Evolutionary conservation across 129 eudicot species (phyloP), one percentile per base, ranked within the genome.

Genomic region (Centella asiatica): DNA sequence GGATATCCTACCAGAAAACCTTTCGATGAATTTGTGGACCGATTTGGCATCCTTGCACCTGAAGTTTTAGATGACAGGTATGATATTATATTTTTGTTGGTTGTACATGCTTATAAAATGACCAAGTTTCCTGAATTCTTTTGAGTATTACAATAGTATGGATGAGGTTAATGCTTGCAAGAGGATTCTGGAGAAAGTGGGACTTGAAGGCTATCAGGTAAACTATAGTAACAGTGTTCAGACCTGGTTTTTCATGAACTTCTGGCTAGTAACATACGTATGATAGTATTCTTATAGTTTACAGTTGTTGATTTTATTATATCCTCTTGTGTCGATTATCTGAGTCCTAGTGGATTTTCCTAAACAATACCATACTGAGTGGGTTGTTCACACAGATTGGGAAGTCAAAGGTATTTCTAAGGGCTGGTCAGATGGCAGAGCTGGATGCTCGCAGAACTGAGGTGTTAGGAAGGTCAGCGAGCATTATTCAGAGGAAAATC

Each of bases 341-440:
- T 49, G 36, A 28, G 31, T 23, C 10, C 28, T 26, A 18, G 48
- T 14, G 7, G 17, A n/a, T 57, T 58, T 32, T 44, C 23, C 6
- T 25, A 18, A 18, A 24, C 18, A n/a, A n/a, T n/a, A n/a, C 50
- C 12, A 47, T 19, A 28, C 48, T 68, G 27, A 47, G 51, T 46
- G 27, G 42, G n/a, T 46, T 85, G 69, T 12, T 57, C 55, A 44
- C 71, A 77, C 87, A 88, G 96, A 88, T 88, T 57, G 96, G 96
- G 64, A 88, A 88, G 69, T 87, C 92, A 44, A 92, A 92, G 72
- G 96, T 92, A 53, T 92, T 92, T 68, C 78, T 92, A 62, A 82
- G 99, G 72, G 99, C 99, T 29, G 99, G 99, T 40, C 99, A 92
- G 80, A 84, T 92, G 96, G 99, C 99, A 13, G 99, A 92, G 72